phyloP scores from a whole-genome alignment of 495 filamentous ascomycete genomes.

The Rhizodiscina lignyota region DNA sequence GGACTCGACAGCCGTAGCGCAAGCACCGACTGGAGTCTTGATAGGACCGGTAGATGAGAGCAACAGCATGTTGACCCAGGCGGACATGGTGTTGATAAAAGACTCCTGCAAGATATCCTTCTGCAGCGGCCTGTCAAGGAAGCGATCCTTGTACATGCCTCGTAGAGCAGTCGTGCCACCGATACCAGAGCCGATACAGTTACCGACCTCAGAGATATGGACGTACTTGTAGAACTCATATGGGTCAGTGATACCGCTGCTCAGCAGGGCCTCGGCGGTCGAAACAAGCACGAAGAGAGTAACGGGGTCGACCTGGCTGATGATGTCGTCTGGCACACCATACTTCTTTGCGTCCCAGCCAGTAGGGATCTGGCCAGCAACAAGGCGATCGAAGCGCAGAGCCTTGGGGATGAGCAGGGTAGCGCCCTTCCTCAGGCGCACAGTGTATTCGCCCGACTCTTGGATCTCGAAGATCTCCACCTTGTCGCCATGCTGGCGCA shows the following conservation, averaged over 20 bases:
- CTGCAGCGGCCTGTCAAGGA: constrained; percentile 91
- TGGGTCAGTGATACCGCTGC: constrained; percentile 94
- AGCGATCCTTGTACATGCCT: constrained; percentile 97
- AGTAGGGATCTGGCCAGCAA: constrained; percentile 90
- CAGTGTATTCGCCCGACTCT: constrained; percentile 89
- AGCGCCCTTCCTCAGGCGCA: constrained; percentile 87
- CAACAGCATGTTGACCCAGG: constrained; percentile 98
- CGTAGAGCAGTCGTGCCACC: constrained; percentile 82
- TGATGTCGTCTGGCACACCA: constrained; percentile 93
- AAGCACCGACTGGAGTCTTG: constrained; percentile 96
- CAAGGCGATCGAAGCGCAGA: constrained; percentile 86
- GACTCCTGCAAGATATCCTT: constrained; percentile 99
- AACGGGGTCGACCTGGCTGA: constrained; percentile 90
- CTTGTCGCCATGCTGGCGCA: constrained; percentile 89
- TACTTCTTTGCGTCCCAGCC: constrained; percentile 94
- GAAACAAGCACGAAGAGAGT: constrained; percentile 90
- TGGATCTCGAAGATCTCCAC: constrained; percentile 91
- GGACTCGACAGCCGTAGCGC: constrained; percentile 93
- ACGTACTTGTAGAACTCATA: constrained; percentile 99
- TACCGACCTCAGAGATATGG: constrained; percentile 93
- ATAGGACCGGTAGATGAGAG: constrained; percentile 94
- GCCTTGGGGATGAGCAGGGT: constrained; percentile 92
- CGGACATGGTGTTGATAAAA: constrained; percentile 99
- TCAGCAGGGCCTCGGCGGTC: constrained; percentile 75
- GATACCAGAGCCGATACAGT: constrained; percentile 95